Evolutionary conservation across 2,329 filamentous ascomycete genomes (phyloP).

Genomic region (Aspergillus sp.): DNA sequence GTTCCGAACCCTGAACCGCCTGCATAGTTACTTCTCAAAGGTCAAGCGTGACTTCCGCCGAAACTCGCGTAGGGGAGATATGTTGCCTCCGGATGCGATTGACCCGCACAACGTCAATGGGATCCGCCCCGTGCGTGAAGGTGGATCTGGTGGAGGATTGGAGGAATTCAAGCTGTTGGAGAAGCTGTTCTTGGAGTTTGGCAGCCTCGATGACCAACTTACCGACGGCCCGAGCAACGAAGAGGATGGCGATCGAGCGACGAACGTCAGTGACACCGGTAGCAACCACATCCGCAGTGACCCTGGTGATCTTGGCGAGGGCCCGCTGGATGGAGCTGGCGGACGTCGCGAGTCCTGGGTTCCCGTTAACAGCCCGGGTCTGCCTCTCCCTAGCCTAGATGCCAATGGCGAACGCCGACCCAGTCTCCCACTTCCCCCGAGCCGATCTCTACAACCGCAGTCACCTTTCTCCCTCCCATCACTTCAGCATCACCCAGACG

Average conservation of each 20-base stretch:
- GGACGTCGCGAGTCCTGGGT: conserved; percentile 44
- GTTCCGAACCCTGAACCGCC: conserved; percentile 45
- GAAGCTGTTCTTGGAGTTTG: conserved; percentile 42
- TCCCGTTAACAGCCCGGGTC: conserved; percentile 38
- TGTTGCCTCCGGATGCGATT: conserved; percentile 23
- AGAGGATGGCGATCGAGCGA: conserved; percentile 37
- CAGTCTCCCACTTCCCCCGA: conserved; percentile 38
- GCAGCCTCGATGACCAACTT: conserved; percentile 40
- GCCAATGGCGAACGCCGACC: conserved; percentile 37
- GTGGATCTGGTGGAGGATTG: conserved; percentile 30
- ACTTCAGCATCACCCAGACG: conserved; percentile 36
- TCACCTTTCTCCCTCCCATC: conserved; percentile 16
- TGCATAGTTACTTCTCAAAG: conserved; percentile 42
- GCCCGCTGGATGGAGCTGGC: conserved; percentile 29
- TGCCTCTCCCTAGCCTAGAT: conserved; percentile 32
- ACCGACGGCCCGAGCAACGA: conserved; percentile 29
- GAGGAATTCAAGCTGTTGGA: conserved; percentile 45
- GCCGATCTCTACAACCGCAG: conserved; percentile 28
- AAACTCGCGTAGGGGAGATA: conserved; percentile 32
- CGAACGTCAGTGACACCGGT: conserved; percentile 38
- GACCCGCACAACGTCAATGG: conserved; percentile 29
- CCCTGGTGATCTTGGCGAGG: conserved; percentile 32
- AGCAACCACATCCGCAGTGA: conserved; percentile 45
- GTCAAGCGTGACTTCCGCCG: conserved; percentile 40
- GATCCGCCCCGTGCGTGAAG: conserved; percentile 31